Evolutionary conservation across 768 basidiomycete species (phyloP).

Genomic region (Hypsizygus marmoreus): DNA sequence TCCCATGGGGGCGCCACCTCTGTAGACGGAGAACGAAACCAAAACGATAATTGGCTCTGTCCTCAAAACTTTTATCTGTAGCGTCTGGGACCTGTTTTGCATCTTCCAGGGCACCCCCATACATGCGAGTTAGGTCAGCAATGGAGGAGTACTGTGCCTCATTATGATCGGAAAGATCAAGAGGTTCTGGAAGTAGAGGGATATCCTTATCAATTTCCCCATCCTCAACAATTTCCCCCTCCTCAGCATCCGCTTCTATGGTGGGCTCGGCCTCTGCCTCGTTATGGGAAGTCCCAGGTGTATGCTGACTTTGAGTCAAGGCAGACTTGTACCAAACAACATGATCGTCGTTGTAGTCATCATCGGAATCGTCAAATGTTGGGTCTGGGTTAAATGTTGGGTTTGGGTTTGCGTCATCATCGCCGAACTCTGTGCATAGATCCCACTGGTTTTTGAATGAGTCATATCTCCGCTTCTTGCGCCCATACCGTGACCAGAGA

Average conservation of each 20-base stretch:
- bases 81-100: too few relatives aligned
- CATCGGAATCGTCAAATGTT: slow-evolving; percentile 10
- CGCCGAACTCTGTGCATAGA: slow-evolving; percentile 16
- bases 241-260: too few relatives aligned
- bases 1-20: too few relatives aligned
- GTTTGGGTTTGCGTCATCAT: slow-evolving; percentile 10
- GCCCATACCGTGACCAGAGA: slow-evolving; percentile 17
- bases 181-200: neutral
- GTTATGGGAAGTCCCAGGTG: too few relatives aligned
- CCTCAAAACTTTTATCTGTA: too few relatives aligned
- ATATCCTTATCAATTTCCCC: too few relatives aligned
- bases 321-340: neutral
- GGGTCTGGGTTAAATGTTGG: neutral
- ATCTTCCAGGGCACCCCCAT: too few relatives aligned
- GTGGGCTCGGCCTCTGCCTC: too few relatives aligned
- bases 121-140: neutral
- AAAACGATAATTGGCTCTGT: too few relatives aligned
- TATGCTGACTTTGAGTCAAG: too few relatives aligned
- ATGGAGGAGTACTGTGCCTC: neutral
- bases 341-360: neutral
- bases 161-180: neutral
- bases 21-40: too few relatives aligned
- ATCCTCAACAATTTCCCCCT: too few relatives aligned
- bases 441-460: slow-evolving; percentile 23
- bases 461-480: slow-evolving; percentile 17